Evolutionary conservation across 2,329 filamentous ascomycete species (phyloP).

Genomic region (Colletotrichum liaoningense): DNA sequence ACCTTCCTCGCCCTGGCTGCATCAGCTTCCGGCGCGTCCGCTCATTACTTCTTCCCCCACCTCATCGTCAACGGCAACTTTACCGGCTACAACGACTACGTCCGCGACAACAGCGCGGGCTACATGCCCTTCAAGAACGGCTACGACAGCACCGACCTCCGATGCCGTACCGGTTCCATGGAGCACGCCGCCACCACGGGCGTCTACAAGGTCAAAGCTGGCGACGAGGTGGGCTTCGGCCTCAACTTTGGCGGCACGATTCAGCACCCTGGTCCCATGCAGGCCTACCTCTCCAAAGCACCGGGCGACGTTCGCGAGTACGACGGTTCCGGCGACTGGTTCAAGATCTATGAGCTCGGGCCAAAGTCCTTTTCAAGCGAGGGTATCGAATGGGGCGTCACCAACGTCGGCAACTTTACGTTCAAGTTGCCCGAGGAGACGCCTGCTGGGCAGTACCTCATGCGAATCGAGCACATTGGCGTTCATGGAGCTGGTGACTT

Average conservation of each 20-base stretch:
- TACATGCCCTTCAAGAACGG: too few relatives aligned
- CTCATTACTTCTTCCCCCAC: too few relatives aligned
- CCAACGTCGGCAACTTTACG: not conserved
- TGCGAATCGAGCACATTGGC: not conserved
- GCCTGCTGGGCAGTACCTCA: not conserved
- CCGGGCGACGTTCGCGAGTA: not conserved
- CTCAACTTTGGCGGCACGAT: not conserved
- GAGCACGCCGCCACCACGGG: too few relatives aligned
- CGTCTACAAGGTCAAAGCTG: not conserved
- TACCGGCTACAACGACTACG: too few relatives aligned
- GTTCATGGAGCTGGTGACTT: too few relatives aligned
- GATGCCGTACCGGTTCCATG: too few relatives aligned
- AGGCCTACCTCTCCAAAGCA: not conserved
- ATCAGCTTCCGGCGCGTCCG: too few relatives aligned
- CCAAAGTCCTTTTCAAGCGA: not conserved
- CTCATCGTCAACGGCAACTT: too few relatives aligned
- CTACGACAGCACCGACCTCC: too few relatives aligned
- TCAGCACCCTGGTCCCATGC: not conserved
- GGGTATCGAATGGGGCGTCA: not conserved
- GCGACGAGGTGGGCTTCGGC: constrained; percentile 3
- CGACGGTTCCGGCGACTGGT: not conserved
- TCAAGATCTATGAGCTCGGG: not conserved
- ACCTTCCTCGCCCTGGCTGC: too few relatives aligned
- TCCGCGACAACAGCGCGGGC: too few relatives aligned
- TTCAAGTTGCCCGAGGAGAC: not conserved